These are phyloP conservation scores for Kwoniella sp. DNA, from an alignment of 768 basidiomycete genomes.

Conservation along the genomic window DNA sequence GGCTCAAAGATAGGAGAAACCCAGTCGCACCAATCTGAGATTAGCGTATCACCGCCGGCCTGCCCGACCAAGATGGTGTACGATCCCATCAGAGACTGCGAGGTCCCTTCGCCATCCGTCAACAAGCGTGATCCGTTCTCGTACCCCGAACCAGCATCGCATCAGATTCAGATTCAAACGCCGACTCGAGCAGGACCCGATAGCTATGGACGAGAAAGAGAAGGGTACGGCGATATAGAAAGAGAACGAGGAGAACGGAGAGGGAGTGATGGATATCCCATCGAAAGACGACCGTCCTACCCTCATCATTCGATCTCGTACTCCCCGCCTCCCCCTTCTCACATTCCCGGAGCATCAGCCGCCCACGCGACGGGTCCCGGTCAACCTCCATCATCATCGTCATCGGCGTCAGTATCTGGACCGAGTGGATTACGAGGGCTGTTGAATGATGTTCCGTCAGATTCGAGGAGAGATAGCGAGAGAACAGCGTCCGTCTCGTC, in stretches of 20 bases:
- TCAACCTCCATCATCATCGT: no score
- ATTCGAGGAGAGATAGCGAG: conserved; percentile 28
- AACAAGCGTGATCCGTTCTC: conserved; percentile 9
- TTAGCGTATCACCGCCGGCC: no score
- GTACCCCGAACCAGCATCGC: conserved; percentile 4
- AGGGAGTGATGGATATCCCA: not conserved
- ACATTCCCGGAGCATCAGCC: not conserved
- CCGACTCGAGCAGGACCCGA: not conserved
- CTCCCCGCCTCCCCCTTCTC: conserved; percentile 28
- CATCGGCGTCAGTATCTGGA: not conserved
- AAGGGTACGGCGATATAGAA: no score
- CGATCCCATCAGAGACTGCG: conserved; percentile 51
- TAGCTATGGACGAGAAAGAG: conserved; percentile 1
- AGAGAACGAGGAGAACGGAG: not conserved
- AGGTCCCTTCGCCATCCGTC: conserved; percentile 45
- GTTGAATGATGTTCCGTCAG: conserved; percentile 34
- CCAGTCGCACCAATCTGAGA: no score
- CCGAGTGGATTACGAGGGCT: conserved; percentile 40
- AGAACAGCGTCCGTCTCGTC: conserved; percentile 21
- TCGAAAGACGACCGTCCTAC: conserved; percentile 9
- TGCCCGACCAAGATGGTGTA: conserved; percentile 52
- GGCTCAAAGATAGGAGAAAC: no score
- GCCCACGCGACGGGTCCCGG: not conserved
- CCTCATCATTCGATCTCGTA: conserved; percentile 7
- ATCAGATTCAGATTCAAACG: not conserved